phyloP scores from a whole-genome alignment of 2,329 filamentous ascomycete species.

The Stemphylium lycopersici region DNA sequence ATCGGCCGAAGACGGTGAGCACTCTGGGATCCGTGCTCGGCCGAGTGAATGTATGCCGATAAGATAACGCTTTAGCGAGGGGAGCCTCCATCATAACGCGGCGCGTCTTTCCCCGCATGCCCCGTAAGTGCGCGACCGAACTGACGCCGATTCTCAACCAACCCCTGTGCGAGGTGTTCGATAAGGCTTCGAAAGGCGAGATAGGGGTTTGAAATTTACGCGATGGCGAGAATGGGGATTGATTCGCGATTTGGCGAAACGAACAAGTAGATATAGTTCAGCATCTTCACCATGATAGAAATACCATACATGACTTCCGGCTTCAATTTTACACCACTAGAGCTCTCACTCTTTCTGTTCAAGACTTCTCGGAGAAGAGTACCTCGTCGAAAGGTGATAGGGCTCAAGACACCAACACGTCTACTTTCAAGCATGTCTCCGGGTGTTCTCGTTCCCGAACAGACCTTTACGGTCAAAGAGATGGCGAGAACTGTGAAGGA shows the following conservation, averaged over 20 bases:
- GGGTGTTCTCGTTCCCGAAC: background rate
- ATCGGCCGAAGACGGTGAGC: too few relatives aligned
- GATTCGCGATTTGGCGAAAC: too few relatives aligned
- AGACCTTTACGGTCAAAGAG: slow-evolving; percentile 5
- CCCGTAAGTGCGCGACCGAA: background rate
- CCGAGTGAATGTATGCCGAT: background rate
- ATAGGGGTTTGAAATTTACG: too few relatives aligned
- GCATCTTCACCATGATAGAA: too few relatives aligned
- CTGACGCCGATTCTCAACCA: background rate
- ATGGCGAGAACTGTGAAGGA: slow-evolving; percentile 6
- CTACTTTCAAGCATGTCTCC: background rate
- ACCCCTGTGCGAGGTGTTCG: background rate
- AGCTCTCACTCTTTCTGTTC: background rate
- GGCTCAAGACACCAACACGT: background rate
- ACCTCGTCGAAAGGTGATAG: background rate
- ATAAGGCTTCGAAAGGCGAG: background rate
- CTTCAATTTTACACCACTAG: background rate
- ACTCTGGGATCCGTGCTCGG: background rate
- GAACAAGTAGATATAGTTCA: too few relatives aligned
- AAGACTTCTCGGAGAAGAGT: background rate
- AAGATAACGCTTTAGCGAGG: background rate
- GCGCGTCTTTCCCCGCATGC: background rate
- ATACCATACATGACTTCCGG: background rate
- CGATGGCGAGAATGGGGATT: too few relatives aligned
- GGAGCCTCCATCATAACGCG: background rate